Evolutionary conservation across 495 filamentous ascomycete species (phyloP).

Genomic region (Hypoxylon fragiforme): DNA sequence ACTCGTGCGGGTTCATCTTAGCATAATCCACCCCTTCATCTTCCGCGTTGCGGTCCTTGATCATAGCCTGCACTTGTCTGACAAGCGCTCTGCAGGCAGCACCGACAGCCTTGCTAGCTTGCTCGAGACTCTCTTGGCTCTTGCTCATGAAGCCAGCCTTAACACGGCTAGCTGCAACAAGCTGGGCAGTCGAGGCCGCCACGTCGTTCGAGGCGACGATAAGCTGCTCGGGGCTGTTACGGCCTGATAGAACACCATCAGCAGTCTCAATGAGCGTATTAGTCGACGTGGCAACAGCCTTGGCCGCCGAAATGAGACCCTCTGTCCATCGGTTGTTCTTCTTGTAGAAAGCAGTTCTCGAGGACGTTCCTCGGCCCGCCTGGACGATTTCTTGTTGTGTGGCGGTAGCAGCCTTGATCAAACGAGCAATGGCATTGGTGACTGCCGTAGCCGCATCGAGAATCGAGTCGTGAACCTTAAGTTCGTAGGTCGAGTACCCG

Average conservation of each 20-base stretch:
- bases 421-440: slow-evolving; percentile 91
- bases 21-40: slow-evolving; percentile 89
- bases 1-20: slow-evolving; percentile 87
- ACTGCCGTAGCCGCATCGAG: slow-evolving; percentile 93
- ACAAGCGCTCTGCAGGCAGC: slow-evolving; percentile 84
- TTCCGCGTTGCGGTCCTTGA: slow-evolving; percentile 77
- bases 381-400: slow-evolving; percentile 98
- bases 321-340: slow-evolving; percentile 98
- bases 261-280: slow-evolving; percentile 97
- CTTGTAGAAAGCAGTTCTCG: slow-evolving; percentile 97
- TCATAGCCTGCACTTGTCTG: slow-evolving; percentile 91
- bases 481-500: slow-evolving; percentile 93
- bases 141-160: slow-evolving; percentile 98
- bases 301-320: slow-evolving; percentile 93
- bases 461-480: slow-evolving; percentile 91
- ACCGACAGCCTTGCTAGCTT: slow-evolving; percentile 90
- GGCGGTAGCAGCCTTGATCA: slow-evolving; percentile 93
- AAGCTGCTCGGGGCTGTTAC: slow-evolving; percentile 93
- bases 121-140: slow-evolving; percentile 88
- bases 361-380: slow-evolving; percentile 85
- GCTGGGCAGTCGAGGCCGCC: slow-evolving; percentile 90
- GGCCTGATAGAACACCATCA: slow-evolving; percentile 87
- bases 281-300: slow-evolving; percentile 88
- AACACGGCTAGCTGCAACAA: slow-evolving; percentile 92
- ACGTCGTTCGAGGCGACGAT: slow-evolving; percentile 98